phyloP scores from a whole-genome alignment of 2,329 filamentous ascomycete species.

The Nannizziopsis arthrosporioides region DNA sequence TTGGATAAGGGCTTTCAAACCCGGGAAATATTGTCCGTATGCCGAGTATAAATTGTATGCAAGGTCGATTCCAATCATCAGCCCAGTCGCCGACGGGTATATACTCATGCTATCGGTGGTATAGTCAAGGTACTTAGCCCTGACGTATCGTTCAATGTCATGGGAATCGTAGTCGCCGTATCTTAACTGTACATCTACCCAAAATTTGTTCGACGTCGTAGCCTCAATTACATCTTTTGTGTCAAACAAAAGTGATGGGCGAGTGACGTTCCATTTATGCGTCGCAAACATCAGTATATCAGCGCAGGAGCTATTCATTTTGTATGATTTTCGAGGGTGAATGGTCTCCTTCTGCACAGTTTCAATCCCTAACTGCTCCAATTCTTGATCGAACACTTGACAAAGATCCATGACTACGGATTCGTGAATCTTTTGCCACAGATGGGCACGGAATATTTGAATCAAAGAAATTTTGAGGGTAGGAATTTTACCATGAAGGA shows the following conservation, averaged over 20 bases:
- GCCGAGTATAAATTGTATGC: slow-evolving; percentile 98
- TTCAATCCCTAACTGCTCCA: slow-evolving; percentile 91
- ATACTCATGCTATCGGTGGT: slow-evolving; percentile 98
- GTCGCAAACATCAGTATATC: slow-evolving; percentile 94
- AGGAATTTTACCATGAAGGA: slow-evolving; percentile 97
- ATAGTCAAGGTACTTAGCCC: slow-evolving; percentile 97
- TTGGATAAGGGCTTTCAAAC: slow-evolving; percentile 86
- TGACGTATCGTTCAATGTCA: slow-evolving; percentile 94
- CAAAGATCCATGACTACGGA: slow-evolving; percentile 98
- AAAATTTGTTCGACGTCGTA: slow-evolving; percentile 97
- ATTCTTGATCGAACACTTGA: slow-evolving; percentile 94
- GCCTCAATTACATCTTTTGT: slow-evolving; percentile 91
- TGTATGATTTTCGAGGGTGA: slow-evolving; percentile 97
- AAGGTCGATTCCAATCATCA: slow-evolving; percentile 96
- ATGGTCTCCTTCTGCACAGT: slow-evolving; percentile 99
- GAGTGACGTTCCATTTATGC: slow-evolving; percentile 97
- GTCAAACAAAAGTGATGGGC: slow-evolving; percentile 85
- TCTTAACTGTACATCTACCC: slow-evolving; percentile 90
- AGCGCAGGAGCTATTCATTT: slow-evolving; percentile 99
- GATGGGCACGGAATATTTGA: slow-evolving; percentile 97
- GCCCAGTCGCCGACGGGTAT: slow-evolving; percentile 87
- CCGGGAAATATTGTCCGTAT: slow-evolving; percentile 97
- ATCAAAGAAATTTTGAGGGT: slow-evolving; percentile 96
- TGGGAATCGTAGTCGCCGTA: slow-evolving; percentile 99
- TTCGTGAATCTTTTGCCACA: slow-evolving; percentile 99